Conservation (phyloP, 2,329 filamentous ascomycete genomes). For the Claviceps arundinis region DNA sequence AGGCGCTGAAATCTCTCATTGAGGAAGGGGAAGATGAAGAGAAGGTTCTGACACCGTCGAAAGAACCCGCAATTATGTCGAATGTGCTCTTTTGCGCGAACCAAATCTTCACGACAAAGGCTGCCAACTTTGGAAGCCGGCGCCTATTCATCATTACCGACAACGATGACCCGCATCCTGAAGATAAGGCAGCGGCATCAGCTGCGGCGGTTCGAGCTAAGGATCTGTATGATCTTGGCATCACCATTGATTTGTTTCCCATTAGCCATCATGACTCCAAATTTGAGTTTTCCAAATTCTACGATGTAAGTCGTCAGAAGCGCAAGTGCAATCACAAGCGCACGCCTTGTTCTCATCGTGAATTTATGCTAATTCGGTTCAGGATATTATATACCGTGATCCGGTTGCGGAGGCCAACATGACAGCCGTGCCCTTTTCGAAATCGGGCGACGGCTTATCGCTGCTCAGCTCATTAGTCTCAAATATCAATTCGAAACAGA, state of each 20-base stretch:
- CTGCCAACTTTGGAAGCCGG: slow-evolving; percentile 84
- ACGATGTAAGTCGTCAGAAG: slow-evolving; percentile 49
- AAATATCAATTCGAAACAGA: slow-evolving; percentile 82
- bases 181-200: slow-evolving; percentile 58
- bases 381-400: slow-evolving; percentile 85
- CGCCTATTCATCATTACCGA: slow-evolving; percentile 94
- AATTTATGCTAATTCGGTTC: background rate
- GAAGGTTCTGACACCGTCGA: slow-evolving; percentile 55
- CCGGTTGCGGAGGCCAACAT: slow-evolving; percentile 52
- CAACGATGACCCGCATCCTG: slow-evolving; percentile 70
- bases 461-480: slow-evolving; percentile 70
- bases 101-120: slow-evolving; percentile 89
- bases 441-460: slow-evolving; percentile 61
- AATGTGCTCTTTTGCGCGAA: slow-evolving; percentile 92
- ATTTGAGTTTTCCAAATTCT: slow-evolving; percentile 80
- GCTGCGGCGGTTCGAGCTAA: slow-evolving; percentile 79
- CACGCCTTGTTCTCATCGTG: too few relatives aligned
- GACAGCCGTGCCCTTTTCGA: slow-evolving; percentile 44
- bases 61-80: slow-evolving; percentile 63
- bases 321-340: background rate
- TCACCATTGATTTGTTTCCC: slow-evolving; percentile 85
- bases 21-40: slow-evolving; percentile 64
- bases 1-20: slow-evolving; percentile 58
- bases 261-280: slow-evolving; percentile 57
- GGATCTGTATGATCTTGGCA: slow-evolving; percentile 86